Evolutionary conservation across 441 rosid species (phyloP).

Genomic region (Pelargonium citronellum): DNA sequence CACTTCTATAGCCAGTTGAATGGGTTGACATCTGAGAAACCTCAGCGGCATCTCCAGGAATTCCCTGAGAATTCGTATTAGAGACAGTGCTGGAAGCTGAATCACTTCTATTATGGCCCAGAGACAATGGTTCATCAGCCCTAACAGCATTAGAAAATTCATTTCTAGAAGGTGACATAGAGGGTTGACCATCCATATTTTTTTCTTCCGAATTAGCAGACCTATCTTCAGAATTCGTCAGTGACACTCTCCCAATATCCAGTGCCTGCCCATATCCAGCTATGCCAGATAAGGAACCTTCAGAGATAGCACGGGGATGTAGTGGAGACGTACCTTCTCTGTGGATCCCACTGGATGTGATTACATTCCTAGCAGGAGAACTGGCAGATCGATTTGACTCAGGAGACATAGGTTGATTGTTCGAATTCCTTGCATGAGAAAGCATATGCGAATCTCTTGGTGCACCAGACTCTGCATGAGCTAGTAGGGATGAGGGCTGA

Average conservation of each 20-base stretch:
- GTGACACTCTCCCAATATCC: slow-evolving; percentile 39
- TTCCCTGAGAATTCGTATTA: slow-evolving; percentile 38
- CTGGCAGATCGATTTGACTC: slow-evolving; percentile 41
- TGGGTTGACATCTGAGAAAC: slow-evolving; percentile 50
- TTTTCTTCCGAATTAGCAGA: slow-evolving; percentile 41
- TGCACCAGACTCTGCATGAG: slow-evolving; percentile 43
- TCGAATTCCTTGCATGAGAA: slow-evolving; percentile 27
- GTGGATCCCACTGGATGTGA: slow-evolving; percentile 37
- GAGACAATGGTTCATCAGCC: slow-evolving; percentile 33
- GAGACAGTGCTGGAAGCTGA: slow-evolving; percentile 49
- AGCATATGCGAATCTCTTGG: slow-evolving; percentile 28
- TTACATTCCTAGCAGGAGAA: slow-evolving; percentile 39
- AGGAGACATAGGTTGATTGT: slow-evolving; percentile 38
- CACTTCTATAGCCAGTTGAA: slow-evolving; percentile 52
- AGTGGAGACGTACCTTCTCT: slow-evolving; percentile 49
- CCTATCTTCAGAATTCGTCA: slow-evolving; percentile 43
- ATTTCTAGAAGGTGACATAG: slow-evolving; percentile 43
- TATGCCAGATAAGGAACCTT: slow-evolving; percentile 40
- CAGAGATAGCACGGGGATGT: slow-evolving; percentile 54
- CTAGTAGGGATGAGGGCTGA: slow-evolving; percentile 49
- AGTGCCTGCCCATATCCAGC: slow-evolving; percentile 38
- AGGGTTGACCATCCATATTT: slow-evolving; percentile 35
- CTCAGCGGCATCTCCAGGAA: slow-evolving; percentile 48
- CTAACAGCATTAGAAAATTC: slow-evolving; percentile 37
- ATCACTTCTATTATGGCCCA: slow-evolving; percentile 45